phyloP scores from a whole-genome alignment of 441 rosid species.

The Populus hybrid region DNA sequence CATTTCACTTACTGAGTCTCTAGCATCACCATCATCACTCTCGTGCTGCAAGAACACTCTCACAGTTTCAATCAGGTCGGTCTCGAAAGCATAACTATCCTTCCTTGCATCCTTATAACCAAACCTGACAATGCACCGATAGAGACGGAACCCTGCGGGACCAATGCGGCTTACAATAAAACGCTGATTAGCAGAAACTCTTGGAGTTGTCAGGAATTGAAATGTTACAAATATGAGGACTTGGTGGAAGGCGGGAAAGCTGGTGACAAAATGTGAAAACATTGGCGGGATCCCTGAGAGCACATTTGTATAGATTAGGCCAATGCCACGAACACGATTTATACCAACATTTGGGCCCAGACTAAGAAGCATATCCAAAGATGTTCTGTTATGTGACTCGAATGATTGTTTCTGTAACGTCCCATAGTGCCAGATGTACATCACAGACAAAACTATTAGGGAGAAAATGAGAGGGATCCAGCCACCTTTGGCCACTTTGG shows the following conservation, averaged over 20 bases:
- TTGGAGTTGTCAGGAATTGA: constrained; percentile 38
- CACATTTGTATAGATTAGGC: constrained; percentile 42
- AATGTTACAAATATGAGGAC: constrained; percentile 42
- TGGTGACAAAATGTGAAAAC: constrained; percentile 51
- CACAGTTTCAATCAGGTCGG: constrained; percentile 29
- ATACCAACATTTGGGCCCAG: constrained; percentile 42
- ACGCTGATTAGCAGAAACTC: constrained; percentile 33
- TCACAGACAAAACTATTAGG: constrained; percentile 28
- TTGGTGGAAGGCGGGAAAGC: constrained; percentile 50
- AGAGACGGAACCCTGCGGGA: constrained; percentile 30
- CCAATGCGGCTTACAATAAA: constrained; percentile 39
- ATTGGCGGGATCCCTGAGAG: constrained; percentile 46
- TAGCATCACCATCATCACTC: constrained; percentile 10
- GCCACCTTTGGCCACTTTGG: constrained; percentile 41
- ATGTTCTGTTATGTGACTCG: constrained; percentile 43
- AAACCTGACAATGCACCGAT: constrained; percentile 42
- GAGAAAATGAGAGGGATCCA: constrained; percentile 45
- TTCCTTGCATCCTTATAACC: constrained; percentile 38
- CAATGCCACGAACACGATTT: constrained; percentile 49
- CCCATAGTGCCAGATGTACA: constrained; percentile 57
- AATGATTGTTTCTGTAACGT: constrained; percentile 42
- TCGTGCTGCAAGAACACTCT: constrained; percentile 30
- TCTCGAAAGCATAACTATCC: constrained; percentile 41
- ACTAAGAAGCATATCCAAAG: constrained; percentile 39
- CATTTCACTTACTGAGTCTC: constrained; percentile 6